Evolutionary conservation across 495 filamentous ascomycete genomes (phyloP), one percentile per base, ranked within the genome.

Genomic region (Aspergillus conjunctus): DNA sequence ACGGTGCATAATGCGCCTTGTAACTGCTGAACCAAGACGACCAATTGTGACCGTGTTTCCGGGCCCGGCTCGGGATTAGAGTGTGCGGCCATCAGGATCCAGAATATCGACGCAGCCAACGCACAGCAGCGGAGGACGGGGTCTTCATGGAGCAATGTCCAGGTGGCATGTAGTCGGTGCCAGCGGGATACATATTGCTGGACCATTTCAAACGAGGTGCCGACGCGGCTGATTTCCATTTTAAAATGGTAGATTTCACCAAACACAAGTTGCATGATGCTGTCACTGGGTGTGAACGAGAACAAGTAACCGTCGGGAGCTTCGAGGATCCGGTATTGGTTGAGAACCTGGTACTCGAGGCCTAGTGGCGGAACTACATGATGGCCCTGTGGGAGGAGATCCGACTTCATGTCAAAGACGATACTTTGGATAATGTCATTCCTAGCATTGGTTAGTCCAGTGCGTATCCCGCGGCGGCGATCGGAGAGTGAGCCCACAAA

Each of bases 401-500:
- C 34, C 1, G 34, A 37, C 34, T 37, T 14, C 34, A 1, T 1
- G 34, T 37, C 34, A 37, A 37, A 37, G n/a, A n/a, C n/a, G n/a
- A n/a, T n/a, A n/a, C n/a, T n/a, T n/a, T n/a, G n/a, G n/a, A n/a
- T n/a, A n/a, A n/a, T n/a, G n/a, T n/a, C n/a, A n/a, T n/a, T n/a
- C n/a, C n/a, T n/a, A n/a, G n/a, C 34, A n/a, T n/a, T n/a, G n/a
- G n/a, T n/a, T n/a, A n/a, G n/a, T n/a, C n/a, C n/a, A n/a, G n/a
- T n/a, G n/a, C n/a, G n/a, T n/a, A n/a, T n/a, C n/a, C n/a, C n/a
- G n/a, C n/a, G n/a, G n/a, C n/a, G n/a, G n/a, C n/a, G n/a, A n/a
- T n/a, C n/a, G n/a, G n/a, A n/a, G n/a, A n/a, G 22, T 18, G 31
- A 48, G 34, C 58, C 7, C 0, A 60, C 58, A 48, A 45, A 18